phyloP scores from a whole-genome alignment of 352 stramenopile species.

The Phytophthora brassicae region DNA sequence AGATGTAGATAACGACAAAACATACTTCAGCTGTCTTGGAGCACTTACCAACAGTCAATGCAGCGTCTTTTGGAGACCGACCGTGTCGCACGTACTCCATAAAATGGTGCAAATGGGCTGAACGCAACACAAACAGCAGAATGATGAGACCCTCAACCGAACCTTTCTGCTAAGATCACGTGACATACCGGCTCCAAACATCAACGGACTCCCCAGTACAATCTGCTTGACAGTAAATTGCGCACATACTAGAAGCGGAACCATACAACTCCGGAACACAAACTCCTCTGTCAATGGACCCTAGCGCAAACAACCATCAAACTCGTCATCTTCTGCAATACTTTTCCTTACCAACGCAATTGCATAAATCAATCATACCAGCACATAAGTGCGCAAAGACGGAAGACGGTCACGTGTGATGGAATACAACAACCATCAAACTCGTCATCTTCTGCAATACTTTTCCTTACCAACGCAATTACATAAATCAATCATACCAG shows the following conservation, averaged over 20 bases:
- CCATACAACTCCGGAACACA: constrained; percentile 95
- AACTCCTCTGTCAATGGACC: constrained; percentile 94
- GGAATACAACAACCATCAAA: constrained; percentile 36
- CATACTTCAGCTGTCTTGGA: not conserved
- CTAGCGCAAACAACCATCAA: constrained; percentile 30
- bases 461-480: not conserved
- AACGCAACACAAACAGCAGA: constrained; percentile 21
- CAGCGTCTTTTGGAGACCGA: constrained; percentile 64
- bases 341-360: not conserved
- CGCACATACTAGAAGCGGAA: constrained; percentile 87
- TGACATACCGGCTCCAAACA: constrained; percentile 92
- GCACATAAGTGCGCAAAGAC: constrained; percentile 80
- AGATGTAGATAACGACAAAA: not conserved
- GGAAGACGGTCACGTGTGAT: constrained; percentile 72
- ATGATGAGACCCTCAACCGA: constrained; percentile 6
- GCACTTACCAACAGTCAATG: constrained; percentile 73
- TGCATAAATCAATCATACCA: constrained; percentile 39
- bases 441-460: not conserved
- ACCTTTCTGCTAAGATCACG: constrained; percentile 4
- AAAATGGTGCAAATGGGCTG: constrained; percentile 87
- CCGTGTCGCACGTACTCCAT: constrained; percentile 79
- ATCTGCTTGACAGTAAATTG: constrained; percentile 82
- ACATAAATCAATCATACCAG: constrained; percentile 39
- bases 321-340: not conserved
- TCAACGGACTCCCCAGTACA: constrained; percentile 87